Conservation (phyloP, 1,284 basidiomycete genomes). For the Neotropicomus parvogracilis region DNA sequence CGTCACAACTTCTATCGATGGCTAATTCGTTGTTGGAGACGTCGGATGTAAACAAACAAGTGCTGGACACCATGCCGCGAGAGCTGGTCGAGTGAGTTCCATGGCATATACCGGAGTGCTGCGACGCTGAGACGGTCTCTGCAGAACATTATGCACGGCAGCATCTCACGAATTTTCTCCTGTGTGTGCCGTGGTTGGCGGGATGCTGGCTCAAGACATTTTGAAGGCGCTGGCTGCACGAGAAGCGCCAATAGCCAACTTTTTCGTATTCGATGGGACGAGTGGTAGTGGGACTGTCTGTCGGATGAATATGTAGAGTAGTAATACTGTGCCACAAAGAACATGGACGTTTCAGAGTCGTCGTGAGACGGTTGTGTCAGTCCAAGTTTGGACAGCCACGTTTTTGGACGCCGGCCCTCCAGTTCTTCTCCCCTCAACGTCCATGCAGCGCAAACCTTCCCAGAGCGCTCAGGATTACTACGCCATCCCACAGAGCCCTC, state of each 20-base stretch:
- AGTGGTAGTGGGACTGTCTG: conserved; percentile 72
- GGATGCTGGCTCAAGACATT: conserved; percentile 92
- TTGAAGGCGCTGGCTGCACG: conserved; percentile 87
- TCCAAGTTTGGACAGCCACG: conserved; percentile 28
- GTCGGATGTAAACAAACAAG: conserved; percentile 70
- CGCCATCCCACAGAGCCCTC: conserved; percentile 50
- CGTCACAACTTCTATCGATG: conserved; percentile 57
- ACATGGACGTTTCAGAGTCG: too few relatives aligned
- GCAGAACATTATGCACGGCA: conserved; percentile 61
- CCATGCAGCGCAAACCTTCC: conserved; percentile 34
- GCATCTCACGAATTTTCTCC: conserved; percentile 85
- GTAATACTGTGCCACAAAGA: not conserved
- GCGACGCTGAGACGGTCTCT: conserved; percentile 9
- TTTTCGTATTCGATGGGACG: conserved; percentile 85
- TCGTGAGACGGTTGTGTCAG: conserved; percentile 16
- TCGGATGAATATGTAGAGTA: conserved; percentile 44
- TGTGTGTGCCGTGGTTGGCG: conserved; percentile 89
- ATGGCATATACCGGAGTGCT: conserved; percentile 3
- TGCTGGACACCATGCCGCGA: conserved; percentile 51
- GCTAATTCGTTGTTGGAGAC: conserved; percentile 57
- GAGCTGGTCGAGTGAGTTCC: conserved; percentile 54
- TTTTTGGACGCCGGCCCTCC: conserved; percentile 15
- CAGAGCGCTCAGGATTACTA: conserved; percentile 39
- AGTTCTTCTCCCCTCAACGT: conserved; percentile 13
- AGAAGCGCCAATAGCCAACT: conserved; percentile 90